A percentile compares a stretch with the other conserved stretches of the same genome.
Evolutionary conservation across 164 flowering plant species (phyloP).

Genomic region (Macadamia integrifolia): DNA sequence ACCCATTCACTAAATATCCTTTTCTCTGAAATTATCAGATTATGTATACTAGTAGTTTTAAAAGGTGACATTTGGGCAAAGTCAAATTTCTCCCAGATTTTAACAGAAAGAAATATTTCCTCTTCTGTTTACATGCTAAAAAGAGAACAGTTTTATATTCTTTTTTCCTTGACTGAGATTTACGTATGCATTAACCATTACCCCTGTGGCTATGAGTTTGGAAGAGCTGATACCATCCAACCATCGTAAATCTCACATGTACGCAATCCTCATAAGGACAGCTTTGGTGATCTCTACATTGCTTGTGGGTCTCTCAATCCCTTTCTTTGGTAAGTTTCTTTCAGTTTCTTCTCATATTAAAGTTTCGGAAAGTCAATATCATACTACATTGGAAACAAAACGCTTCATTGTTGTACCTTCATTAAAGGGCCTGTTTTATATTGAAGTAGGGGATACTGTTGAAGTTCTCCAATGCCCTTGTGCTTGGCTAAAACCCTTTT

Average conservation of each 20-base stretch:
- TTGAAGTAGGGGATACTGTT: too few relatives aligned
- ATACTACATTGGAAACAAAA: too few relatives aligned
- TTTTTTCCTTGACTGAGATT: constrained; percentile 40
- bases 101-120: too few relatives aligned
- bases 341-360: not conserved
- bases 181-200: constrained; percentile 82
- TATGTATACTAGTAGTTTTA: not conserved
- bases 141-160: too few relatives aligned
- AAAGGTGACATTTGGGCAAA: not conserved
- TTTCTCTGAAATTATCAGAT: constrained; percentile 11
- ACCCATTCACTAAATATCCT: constrained; percentile 99
- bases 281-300: constrained; percentile 78
- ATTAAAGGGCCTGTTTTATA: too few relatives aligned
- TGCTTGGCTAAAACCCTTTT: too few relatives aligned
- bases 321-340: constrained; percentile 72
- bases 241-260: constrained; percentile 50
- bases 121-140: too few relatives aligned
- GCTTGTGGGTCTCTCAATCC: constrained; percentile 67
- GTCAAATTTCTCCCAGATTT: not conserved
- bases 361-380: too few relatives aligned
- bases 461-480: too few relatives aligned
- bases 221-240: constrained; percentile 88
- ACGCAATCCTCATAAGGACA: constrained; percentile 69
- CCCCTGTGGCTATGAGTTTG: constrained; percentile 90
- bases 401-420: too few relatives aligned